Evolutionary conservation across 1,284 basidiomycete genomes (phyloP), one percentile per base, ranked within the genome.

Genomic region (Tilletia horrida): DNA sequence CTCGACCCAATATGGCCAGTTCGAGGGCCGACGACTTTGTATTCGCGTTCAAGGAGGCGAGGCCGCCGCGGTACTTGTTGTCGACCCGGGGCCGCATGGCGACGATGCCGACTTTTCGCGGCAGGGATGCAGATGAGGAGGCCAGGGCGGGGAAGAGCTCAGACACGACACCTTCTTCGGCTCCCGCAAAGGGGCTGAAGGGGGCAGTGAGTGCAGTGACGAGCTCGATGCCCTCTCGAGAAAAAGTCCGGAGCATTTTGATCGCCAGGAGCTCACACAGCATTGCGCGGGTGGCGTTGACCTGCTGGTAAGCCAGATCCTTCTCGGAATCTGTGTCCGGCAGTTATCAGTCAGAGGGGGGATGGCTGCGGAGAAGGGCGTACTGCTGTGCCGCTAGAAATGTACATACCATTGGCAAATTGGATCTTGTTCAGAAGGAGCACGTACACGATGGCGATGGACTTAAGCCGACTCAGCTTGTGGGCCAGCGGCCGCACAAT

Each of bases 181-280:
- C 73, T 90, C 83, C 47, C 83, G 85, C 3, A 85, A 83, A 47
- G 88, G 89, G n/a, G 90, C 91, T 27, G 91, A 93, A 97, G 43
- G 88, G 90, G 0, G 91, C 94, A 2, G 93, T 91, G 23, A 93
- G 85, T 0, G 89, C 88, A 4, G 89, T 86, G 0, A 90, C 89
- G 27, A 96, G 87, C 64, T 90, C 87, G 35, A 96, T 85, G 2
- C 74, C 68, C 65, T 73, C 67, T 27, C 71, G 67, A 29, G 69
- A 67, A 23, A 72, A 81, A 72, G 76, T 77, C 75, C 91, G 87
- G 64, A 96, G 87, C 8, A 89, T 86, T 42, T 90, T 87, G 59
- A 88, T 91, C 0, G 93, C 93, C 18, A 97, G 85, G 47, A 96
- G 88, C 83, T 97, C 93, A 82, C 93, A 96, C 42, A 95, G 86